A percentile compares a stretch with the other conserved stretches of the same genome.
Conservation (phyloP, 257 asterid species). For the Lantana camara region DNA sequence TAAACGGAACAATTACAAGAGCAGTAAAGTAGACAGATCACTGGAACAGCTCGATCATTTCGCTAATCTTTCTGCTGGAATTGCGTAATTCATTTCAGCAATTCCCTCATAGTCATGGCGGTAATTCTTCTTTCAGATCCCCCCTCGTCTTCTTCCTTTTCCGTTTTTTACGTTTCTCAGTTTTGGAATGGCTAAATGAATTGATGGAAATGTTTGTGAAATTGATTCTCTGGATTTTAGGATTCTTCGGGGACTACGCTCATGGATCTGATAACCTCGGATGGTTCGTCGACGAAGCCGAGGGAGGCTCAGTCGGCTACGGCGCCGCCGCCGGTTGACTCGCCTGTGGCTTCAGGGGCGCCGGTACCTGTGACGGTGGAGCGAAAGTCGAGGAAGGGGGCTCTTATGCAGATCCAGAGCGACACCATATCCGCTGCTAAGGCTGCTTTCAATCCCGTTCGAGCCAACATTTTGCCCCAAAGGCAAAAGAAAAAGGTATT, state of each 20-base stretch:
- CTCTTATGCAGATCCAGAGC: constrained; percentile 96
- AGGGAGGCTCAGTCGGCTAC: constrained; percentile 49
- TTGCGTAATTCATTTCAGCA: constrained; percentile 6
- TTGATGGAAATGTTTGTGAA: constrained; percentile 8
- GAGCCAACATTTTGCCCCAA: constrained; percentile 82
- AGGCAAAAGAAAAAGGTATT: constrained; percentile 79
- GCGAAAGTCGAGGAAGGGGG: constrained; percentile 86
- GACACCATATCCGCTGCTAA: constrained; percentile 94
- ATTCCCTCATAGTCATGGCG: constrained; percentile 37
- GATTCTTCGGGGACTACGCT: constrained; percentile 91
- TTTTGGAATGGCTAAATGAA: constrained; percentile 8
- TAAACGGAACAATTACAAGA: constrained; percentile 12
- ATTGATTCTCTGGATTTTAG: constrained; percentile 33
- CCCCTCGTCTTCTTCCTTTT: background rate
- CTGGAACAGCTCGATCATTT: constrained; percentile 18
- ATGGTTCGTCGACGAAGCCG: constrained; percentile 67
- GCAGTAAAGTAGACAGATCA: constrained; percentile 10
- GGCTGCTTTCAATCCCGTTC: constrained; percentile 83
- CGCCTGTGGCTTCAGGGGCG: constrained; percentile 42
- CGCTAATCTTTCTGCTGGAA: background rate
- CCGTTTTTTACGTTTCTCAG: background rate
- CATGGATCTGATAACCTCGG: constrained; percentile 99
- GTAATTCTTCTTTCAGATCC: constrained; percentile 25
- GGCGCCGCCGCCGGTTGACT: constrained; percentile 54
- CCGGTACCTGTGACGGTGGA: constrained; percentile 66